A percentile compares a stretch with the other conserved stretches of the same genome.
These are phyloP conservation scores for Tetradesmus lagerheimii DNA, from an alignment of 139 green algal genomes.

Conservation along the genomic window DNA sequence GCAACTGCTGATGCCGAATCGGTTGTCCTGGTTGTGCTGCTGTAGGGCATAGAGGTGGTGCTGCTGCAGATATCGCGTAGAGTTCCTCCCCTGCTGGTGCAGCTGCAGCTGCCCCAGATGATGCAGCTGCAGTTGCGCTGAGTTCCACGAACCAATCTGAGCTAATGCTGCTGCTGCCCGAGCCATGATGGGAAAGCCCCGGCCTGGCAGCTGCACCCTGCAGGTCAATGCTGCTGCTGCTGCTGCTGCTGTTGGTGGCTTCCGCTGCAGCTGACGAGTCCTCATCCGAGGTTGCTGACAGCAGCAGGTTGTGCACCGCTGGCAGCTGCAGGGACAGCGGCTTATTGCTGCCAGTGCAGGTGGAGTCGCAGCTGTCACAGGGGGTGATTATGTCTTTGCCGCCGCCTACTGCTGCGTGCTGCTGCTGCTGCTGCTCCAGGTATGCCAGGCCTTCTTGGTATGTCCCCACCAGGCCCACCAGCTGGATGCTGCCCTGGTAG, in stretches of 20 bases:
- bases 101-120: neutral
- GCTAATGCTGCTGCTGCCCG: neutral
- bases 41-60: neutral
- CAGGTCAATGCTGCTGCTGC: neutral
- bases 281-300: neutral
- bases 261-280: neutral
- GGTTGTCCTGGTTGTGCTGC: neutral
- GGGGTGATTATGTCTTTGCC: neutral
- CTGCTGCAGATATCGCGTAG: neutral
- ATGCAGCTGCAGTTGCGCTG: neutral
- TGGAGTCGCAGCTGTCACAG: neutral
- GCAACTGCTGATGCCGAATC: neutral
- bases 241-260: neutral
- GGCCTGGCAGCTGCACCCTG: neutral
- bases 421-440: conserved; percentile 42
- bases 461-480: conserved; percentile 16
- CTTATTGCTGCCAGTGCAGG: neutral
- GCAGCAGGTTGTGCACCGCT: neutral
- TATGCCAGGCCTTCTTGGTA: conserved; percentile 31
- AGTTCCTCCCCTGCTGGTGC: neutral
- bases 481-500: neutral
- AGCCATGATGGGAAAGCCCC: neutral
- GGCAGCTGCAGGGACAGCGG: neutral
- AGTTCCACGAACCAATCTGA: neutral
- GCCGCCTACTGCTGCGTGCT: neutral